phyloP scores from a whole-genome alignment of 208 protist species.

The Endotrypanum monterogeii region DNA sequence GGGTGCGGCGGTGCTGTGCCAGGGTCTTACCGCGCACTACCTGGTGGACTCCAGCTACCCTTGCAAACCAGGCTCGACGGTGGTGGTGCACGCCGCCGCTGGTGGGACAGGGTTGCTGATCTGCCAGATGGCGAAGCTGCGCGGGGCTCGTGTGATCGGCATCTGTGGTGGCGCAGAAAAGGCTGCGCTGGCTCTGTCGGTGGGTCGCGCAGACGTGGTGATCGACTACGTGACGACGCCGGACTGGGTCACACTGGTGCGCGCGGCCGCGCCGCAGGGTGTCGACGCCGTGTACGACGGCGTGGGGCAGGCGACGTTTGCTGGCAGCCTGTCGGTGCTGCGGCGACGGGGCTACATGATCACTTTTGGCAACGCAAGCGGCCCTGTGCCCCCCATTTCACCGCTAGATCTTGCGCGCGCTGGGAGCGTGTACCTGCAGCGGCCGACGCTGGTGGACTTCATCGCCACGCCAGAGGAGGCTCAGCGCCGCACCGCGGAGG shows the following conservation, averaged over 20 bases:
- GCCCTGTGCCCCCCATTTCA: constrained; percentile 63
- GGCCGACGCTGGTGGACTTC: constrained; percentile 74
- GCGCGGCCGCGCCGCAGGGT: constrained; percentile 40
- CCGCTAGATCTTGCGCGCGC: constrained; percentile 56
- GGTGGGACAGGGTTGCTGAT: constrained; percentile 85
- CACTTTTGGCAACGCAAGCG: constrained; percentile 92
- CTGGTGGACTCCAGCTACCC: constrained; percentile 64
- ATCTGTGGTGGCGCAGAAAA: constrained; percentile 80
- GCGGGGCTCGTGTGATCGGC: constrained; percentile 91
- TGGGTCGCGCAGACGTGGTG: constrained; percentile 69
- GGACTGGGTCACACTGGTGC: constrained; percentile 66
- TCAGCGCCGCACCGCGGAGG: constrained; percentile 43
- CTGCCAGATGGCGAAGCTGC: constrained; percentile 91
- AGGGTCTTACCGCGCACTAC: constrained; percentile 93
- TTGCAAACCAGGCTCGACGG: constrained; percentile 40
- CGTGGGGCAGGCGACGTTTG: constrained; percentile 84
- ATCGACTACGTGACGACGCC: constrained; percentile 62
- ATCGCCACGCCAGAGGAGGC: constrained; percentile 44
- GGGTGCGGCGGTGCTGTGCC: constrained; percentile 62
- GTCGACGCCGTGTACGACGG: constrained; percentile 91
- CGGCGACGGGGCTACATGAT: constrained; percentile 83
- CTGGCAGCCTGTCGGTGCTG: constrained; percentile 67
- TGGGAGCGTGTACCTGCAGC: constrained; percentile 82
- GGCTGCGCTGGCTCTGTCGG: constrained; percentile 41
- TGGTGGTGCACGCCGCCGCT: constrained; percentile 89